Conservation (phyloP, 352 stramenopile species). For the Phytopythium sindhum region DNA sequence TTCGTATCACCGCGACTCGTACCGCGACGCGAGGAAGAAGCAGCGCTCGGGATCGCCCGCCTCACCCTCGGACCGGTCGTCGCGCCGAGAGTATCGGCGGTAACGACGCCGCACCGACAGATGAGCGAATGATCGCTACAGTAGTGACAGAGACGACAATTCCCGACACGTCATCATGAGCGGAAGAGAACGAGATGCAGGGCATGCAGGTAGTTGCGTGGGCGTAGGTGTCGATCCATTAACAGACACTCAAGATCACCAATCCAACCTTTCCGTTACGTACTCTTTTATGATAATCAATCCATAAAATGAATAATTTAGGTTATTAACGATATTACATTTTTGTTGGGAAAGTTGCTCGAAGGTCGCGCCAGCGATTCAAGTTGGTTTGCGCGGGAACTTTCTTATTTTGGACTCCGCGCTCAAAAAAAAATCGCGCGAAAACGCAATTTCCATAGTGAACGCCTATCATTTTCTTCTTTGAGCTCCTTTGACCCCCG, state of each 20-base stretch:
- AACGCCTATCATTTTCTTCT: constrained; percentile 1
- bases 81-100: constrained; percentile 1
- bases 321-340: too few relatives aligned
- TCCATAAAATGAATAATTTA: neutral
- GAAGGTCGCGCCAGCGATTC: constrained; percentile 2
- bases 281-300: neutral
- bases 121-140: neutral
- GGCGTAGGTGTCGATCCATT: too few relatives aligned
- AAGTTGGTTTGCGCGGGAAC: constrained; percentile 5
- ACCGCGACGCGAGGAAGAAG: constrained; percentile 1
- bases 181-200: neutral
- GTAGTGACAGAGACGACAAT: neutral
- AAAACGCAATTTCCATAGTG: neutral
- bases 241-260: too few relatives aligned
- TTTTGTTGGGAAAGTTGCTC: constrained; percentile 1
- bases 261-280: neutral
- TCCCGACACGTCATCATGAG: neutral
- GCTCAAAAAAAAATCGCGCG: neutral
- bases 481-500: neutral
- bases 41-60: constrained; percentile 1
- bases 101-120: neutral
- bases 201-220: neutral
- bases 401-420: constrained; percentile 6
- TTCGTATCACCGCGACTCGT: neutral
- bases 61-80: neutral